phyloP scores from a whole-genome alignment of 371 early-diverging fungal species.

The Sporodiniella umbellata region DNA sequence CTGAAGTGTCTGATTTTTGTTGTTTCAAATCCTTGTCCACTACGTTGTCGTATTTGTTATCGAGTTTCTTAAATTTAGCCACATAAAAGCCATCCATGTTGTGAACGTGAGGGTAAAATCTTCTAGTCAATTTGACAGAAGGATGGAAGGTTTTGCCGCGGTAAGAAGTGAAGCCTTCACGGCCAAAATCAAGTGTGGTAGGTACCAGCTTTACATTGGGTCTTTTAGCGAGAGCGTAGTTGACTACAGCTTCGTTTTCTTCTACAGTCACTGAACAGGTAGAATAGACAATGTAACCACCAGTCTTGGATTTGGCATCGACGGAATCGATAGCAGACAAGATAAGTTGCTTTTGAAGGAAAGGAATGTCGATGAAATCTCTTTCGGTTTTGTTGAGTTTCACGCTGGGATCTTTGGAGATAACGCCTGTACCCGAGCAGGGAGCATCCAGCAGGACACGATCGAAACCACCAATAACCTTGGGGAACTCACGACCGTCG shows the following conservation, averaged over 20 bases:
- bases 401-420: slow-evolving; percentile 96
- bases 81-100: slow-evolving; percentile 99
- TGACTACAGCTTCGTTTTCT: slow-evolving; percentile 98
- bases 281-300: slow-evolving; percentile 98
- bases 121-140: slow-evolving; percentile 78
- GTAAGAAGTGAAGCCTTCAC: slow-evolving; percentile 83
- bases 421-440: slow-evolving; percentile 99
- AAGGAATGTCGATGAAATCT: slow-evolving; percentile 88
- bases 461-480: slow-evolving; percentile 95
- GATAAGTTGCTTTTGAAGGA: slow-evolving; percentile 95
- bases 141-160: slow-evolving; percentile 91
- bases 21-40: slow-evolving; percentile 34
- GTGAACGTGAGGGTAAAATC: slow-evolving; percentile 98
- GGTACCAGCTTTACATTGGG: slow-evolving; percentile 91
- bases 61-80: slow-evolving; percentile 92
- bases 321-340: slow-evolving; percentile 97
- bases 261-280: slow-evolving; percentile 99
- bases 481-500: slow-evolving; percentile 96
- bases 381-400: slow-evolving; percentile 92
- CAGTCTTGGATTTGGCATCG: slow-evolving; percentile 90
- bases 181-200: slow-evolving; percentile 91
- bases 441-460: slow-evolving; percentile 99
- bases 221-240: slow-evolving; percentile 94
- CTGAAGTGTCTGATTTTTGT: slow-evolving; percentile 9
- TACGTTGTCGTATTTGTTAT: slow-evolving; percentile 61